Conservation (phyloP, 371 early-diverging fungal species). For the Actinomortierella wolfii region DNA sequence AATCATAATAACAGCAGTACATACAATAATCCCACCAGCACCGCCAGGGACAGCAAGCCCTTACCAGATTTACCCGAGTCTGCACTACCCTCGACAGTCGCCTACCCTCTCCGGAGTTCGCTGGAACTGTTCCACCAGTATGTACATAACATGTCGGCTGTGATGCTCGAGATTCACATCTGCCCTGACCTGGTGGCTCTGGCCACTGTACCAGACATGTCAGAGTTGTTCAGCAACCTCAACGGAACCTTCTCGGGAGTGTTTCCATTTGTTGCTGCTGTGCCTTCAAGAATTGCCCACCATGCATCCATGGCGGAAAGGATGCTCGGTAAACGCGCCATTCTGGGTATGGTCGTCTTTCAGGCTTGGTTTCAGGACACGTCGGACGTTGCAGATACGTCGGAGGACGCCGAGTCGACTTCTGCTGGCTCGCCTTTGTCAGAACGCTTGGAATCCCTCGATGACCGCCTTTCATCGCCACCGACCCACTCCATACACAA, state of each 20-base stretch:
- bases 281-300: background rate
- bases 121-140: conserved; percentile 28
- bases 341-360: conserved; percentile 39
- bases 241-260: conserved; percentile 40
- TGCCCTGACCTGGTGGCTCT: conserved; percentile 18
- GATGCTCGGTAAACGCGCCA: conserved; percentile 9
- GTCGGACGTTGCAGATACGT: conserved; percentile 33
- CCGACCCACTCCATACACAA: background rate
- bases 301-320: conserved; percentile 5
- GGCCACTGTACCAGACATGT: conserved; percentile 27
- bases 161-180: conserved; percentile 34
- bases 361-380: conserved; percentile 44
- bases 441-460: background rate
- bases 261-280: conserved; percentile 14
- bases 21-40: conserved; percentile 1
- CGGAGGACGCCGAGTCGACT: conserved; percentile 21
- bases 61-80: conserved; percentile 31
- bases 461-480: background rate
- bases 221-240: conserved; percentile 29
- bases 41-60: conserved; percentile 15
- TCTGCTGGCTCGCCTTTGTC: conserved; percentile 14
- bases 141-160: conserved; percentile 25
- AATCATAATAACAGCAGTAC: conserved; percentile 3
- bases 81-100: conserved; percentile 31
- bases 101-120: conserved; percentile 37